Conservation (phyloP, 805 yeast species). For the Suhomyces sp. region DNA sequence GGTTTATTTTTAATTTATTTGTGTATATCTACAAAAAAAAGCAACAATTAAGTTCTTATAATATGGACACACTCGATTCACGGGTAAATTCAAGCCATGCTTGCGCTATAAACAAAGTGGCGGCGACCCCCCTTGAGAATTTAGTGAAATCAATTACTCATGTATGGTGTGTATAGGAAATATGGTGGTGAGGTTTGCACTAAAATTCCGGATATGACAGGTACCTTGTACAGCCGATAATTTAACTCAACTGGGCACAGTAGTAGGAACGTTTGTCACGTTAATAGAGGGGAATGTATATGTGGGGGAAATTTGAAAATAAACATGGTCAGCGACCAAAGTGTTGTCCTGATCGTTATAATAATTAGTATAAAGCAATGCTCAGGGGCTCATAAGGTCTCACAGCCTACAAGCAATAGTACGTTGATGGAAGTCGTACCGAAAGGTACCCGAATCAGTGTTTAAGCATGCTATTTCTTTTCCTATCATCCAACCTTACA, state of each 20-base stretch:
- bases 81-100: background rate
- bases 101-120: slow-evolving; percentile 1
- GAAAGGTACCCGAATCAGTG: background rate
- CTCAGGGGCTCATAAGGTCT: background rate
- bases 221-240: background rate
- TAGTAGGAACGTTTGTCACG: background rate
- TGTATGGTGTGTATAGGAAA: background rate
- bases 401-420: background rate
- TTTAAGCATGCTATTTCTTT: background rate
- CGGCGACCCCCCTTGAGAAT: background rate
- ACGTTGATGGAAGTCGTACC: background rate
- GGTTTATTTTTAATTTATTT: slow-evolving; percentile 2
- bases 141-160: background rate
- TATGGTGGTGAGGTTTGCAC: background rate
- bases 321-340: background rate
- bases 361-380: background rate
- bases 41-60: background rate
- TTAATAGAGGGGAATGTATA: background rate
- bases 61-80: background rate
- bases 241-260: background rate
- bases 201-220: background rate
- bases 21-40: background rate
- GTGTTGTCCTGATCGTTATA: background rate
- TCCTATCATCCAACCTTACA: background rate
- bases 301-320: background rate